Percentiles rank a stretch among this genome's conserved stretches.
Evolutionary conservation across 371 early-diverging fungal species (phyloP).

Genomic region (Mortierella sp.): DNA sequence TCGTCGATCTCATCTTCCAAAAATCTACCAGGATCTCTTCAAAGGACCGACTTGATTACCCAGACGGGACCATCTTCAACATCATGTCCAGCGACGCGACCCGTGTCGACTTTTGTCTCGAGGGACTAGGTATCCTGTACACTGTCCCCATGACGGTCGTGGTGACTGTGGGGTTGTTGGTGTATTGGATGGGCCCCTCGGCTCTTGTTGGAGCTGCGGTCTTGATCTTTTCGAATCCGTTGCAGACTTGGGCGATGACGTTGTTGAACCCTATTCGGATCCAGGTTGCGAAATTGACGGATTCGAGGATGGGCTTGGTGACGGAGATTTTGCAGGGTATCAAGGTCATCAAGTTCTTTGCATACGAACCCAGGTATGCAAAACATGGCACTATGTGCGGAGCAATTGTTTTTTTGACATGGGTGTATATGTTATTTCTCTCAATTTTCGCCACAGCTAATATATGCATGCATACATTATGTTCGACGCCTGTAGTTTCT

Average conservation of each 20-base stretch:
- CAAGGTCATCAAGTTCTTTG: constrained; percentile 66
- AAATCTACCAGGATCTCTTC: constrained; percentile 62
- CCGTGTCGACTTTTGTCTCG: constrained; percentile 60
- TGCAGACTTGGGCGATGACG: constrained; percentile 56
- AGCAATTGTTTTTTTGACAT: background rate
- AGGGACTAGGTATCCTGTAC: constrained; percentile 60
- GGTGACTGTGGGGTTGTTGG: constrained; percentile 41
- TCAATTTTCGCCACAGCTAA: background rate
- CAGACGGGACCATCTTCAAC: constrained; percentile 79
- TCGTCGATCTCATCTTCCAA: constrained; percentile 70
- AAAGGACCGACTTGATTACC: constrained; percentile 53
- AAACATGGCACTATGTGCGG: background rate
- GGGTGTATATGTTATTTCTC: no score
- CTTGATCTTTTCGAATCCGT: constrained; percentile 52
- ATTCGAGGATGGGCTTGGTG: constrained; percentile 56
- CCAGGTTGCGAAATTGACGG: constrained; percentile 56
- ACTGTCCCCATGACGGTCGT: constrained; percentile 61
- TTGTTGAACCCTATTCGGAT: constrained; percentile 43
- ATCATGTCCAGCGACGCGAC: constrained; percentile 80
- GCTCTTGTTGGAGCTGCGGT: constrained; percentile 67
- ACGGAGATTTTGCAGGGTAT: constrained; percentile 62
- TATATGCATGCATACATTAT: background rate
- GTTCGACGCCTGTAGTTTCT: constrained; percentile 23
- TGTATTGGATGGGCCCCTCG: constrained; percentile 63
- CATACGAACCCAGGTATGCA: constrained; percentile 64